Evolutionary conservation across 805 yeast species (phyloP), one percentile per base, ranked within the genome.

Genomic region (Blastobotrys chiropterorum): DNA sequence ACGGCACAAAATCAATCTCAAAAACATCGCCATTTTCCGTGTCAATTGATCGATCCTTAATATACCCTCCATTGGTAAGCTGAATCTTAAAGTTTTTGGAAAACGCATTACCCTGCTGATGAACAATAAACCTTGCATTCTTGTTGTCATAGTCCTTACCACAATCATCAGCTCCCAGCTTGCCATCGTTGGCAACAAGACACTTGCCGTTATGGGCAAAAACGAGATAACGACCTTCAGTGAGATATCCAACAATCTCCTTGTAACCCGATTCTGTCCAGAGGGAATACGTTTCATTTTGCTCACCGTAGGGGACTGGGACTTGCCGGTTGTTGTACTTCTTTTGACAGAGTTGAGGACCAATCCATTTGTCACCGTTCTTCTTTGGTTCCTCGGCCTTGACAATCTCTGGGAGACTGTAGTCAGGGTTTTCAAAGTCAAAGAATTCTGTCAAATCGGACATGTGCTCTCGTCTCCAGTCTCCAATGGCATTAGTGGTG

Each of bases 381-480:
- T 47, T 16, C 16, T 17, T n/a, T 2, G 61, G 61, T 38, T 16
- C 50, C 14, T 52, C 39, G 6, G 53, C 46, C 16, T 49, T 47
- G 19, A 52, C 46, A 21, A 58, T 46, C 11, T 19, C 26, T 7
- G 58, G 58, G 26, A 52, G 17, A 17, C 56, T 45, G 41, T 46
- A 47, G 46, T 57, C 55, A 21, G 57, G 46, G 26, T 56, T 43
- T 7, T 48, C 45, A 22, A 57, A 60, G 48, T 60, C 61, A 47
- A 60, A 60, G 52, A 56, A 53, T 40, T 50, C 48, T 20, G 51
- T 44, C 46, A 60, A 30, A 41, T 59, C 48, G 8, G 60, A 55
- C 63, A 59, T 59, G 52, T 59, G 56, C 50, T 52, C 47, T 31
- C 62, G 57, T 40, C 62, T 48, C 63, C 63, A 60, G 41, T 47